Base-by-base conservation (phyloP, 2,329 filamentous ascomycete genomes). In the Phialophora chinensis region DNA sequence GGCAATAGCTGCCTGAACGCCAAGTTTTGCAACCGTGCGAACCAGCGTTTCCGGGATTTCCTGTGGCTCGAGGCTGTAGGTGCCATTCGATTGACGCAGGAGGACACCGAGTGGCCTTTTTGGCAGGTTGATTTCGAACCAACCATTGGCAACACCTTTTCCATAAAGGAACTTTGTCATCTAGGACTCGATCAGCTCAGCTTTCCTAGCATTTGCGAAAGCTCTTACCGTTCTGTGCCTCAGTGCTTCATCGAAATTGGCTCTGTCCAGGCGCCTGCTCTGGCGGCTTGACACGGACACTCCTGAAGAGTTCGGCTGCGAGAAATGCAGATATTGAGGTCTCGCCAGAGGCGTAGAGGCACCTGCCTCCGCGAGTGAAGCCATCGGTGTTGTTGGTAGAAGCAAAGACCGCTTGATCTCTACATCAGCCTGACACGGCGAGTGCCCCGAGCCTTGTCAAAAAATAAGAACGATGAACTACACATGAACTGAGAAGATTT, bases 1-100 rank as follows among this genome's bases (percentile, higher is more conserved):
- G 10, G 83, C 84, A 65, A 84, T 77, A 14, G 81, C 82, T 38
- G 83, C 81, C 17, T 77, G 75, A 23, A 81, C 76, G 68, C 83
- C 83, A 63, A 84, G 77, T 60, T 77, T 78, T 60, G 79, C 77
- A 6, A 82, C 78, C 7, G 82, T 80, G 3, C 73, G 77, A 11
- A 82, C 71, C 8, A 84, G 75, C 10, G 77, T 69, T 17, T 75
- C 75, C 58, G 79, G 74, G 11, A 82, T 66, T 4, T 74, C 72
- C 27, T 78, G 73, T 0, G 82, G 82, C 52, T 80, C 78, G 14
- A 78, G 76, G 31, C 80, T 75, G 66, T 82, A 83, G 33, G 75
- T 74, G 58, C 79, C 80, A 49, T 78, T 74, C n/a, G 77, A 75
- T 55, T 75, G 75, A 49, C 78, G 74, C 59, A 81, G 67, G 12